A percentile compares a stretch with the other conserved stretches of the same genome.
Evolutionary conservation across 108 stramenopile genomes (phyloP).

Genomic region (Cyclotella cryptica): DNA sequence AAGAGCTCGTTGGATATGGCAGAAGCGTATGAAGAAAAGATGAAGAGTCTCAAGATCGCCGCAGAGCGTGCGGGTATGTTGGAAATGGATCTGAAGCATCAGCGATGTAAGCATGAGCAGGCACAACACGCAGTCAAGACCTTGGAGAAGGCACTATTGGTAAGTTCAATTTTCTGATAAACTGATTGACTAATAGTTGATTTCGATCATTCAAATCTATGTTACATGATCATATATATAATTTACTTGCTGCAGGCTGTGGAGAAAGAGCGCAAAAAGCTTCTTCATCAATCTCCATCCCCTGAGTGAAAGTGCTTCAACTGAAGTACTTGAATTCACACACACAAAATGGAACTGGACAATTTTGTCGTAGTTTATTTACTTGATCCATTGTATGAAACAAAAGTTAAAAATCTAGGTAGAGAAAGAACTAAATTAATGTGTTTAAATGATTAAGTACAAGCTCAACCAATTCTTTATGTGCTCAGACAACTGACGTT

Average conservation of each 20-base stretch:
- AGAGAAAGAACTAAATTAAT: no score
- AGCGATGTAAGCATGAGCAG: slow-evolving; percentile 3
- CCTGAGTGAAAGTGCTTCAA: background rate
- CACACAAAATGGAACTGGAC: background rate
- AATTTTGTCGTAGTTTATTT: background rate
- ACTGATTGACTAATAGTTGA: no score
- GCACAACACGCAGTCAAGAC: slow-evolving; percentile 12
- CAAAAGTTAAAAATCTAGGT: no score
- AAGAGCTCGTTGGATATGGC: slow-evolving; percentile 22
- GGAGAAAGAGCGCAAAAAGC: slow-evolving; percentile 18
- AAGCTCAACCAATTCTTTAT: no score
- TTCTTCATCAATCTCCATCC: background rate
- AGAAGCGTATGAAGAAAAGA: slow-evolving; percentile 15
- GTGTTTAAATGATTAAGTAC: no score
- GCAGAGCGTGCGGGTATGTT: slow-evolving; percentile 5
- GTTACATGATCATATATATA: background rate
- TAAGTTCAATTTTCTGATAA: slow-evolving; percentile 5
- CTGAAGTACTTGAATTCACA: background rate
- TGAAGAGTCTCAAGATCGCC: background rate
- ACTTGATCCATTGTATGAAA: no score
- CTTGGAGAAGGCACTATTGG: slow-evolving; percentile 13
- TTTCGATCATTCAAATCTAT: background rate
- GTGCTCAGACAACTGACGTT: no score
- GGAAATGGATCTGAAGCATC: slow-evolving; percentile 3
- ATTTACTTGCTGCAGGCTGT: background rate